Conservation (phyloP, 306 rosid genomes). For the Vigna reflexopilosa region DNA sequence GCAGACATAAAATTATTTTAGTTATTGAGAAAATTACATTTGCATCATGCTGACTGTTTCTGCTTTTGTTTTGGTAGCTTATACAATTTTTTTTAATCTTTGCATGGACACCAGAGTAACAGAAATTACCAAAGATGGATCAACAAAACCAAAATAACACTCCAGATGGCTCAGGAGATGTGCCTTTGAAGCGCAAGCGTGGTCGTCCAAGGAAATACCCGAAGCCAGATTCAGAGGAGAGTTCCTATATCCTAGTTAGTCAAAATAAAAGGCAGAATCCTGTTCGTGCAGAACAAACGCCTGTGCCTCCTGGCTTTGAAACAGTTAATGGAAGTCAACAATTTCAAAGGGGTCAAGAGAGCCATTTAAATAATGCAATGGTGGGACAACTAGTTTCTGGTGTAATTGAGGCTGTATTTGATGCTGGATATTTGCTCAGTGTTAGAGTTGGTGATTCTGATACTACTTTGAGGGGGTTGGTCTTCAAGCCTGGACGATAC, state of each 20-base stretch:
- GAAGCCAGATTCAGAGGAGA: conserved; percentile 54
- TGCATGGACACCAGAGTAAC: conserved; percentile 43
- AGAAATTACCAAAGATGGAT: conserved; percentile 55
- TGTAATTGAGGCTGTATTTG: conserved; percentile 88
- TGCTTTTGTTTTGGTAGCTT: background rate
- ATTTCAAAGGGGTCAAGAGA: conserved; percentile 56
- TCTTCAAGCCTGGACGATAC: conserved; percentile 84
- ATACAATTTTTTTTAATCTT: background rate
- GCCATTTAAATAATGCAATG: conserved; percentile 51
- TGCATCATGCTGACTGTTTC: background rate
- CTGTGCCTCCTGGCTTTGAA: conserved; percentile 63
- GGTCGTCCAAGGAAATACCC: conserved; percentile 98
- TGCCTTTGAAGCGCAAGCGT: conserved; percentile 87
- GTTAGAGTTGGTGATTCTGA: conserved; percentile 79
- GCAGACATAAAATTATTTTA: background rate
- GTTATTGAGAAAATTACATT: conserved; percentile 33
- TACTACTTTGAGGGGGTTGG: conserved; percentile 80
- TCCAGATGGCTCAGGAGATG: conserved; percentile 63
- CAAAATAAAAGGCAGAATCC: conserved; percentile 52
- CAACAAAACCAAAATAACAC: conserved; percentile 62
- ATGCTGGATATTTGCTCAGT: conserved; percentile 88
- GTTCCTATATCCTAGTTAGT: conserved; percentile 44
- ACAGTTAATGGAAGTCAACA: conserved; percentile 60
- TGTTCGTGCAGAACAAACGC: conserved; percentile 47
- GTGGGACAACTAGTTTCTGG: conserved; percentile 82